Percentiles rank a stretch among this genome's conserved stretches.
These are phyloP conservation scores for Gymnopilus dilepis DNA, from an alignment of 768 basidiomycete genomes.

Conservation along the genomic window DNA sequence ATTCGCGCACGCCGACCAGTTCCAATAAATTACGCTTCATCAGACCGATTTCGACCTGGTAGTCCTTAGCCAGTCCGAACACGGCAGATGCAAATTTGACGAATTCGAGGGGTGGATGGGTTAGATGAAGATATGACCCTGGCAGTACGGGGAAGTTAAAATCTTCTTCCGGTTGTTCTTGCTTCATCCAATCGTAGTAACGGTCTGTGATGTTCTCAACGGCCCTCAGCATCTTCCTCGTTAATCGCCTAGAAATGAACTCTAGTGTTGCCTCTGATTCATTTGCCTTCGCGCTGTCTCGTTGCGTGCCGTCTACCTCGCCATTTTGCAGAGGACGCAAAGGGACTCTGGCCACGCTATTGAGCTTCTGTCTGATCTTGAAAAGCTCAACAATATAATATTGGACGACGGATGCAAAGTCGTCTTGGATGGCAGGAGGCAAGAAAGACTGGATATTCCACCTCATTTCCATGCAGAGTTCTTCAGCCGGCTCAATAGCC, in stretches of 20 bases:
- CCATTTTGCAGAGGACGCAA: conserved; percentile 70
- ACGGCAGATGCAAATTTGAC: conserved; percentile 87
- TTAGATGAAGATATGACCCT: conserved; percentile 80
- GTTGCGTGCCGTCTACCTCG: conserved; percentile 66
- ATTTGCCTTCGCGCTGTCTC: conserved; percentile 67
- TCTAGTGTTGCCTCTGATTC: conserved; percentile 73
- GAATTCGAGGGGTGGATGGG: conserved; percentile 86
- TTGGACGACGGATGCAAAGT: conserved; percentile 76
- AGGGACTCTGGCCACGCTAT: conserved; percentile 67
- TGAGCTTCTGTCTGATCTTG: conserved; percentile 68
- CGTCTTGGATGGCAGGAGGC: conserved; percentile 77
- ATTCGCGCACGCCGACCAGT: conserved; percentile 84
- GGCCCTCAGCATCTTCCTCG: conserved; percentile 75
- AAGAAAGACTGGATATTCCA: conserved; percentile 96
- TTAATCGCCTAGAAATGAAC: conserved; percentile 82
- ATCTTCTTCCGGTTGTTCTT: conserved; percentile 55
- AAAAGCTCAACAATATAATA: conserved; percentile 88
- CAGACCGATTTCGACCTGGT: conserved; percentile 84
- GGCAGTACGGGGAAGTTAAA: conserved; percentile 88
- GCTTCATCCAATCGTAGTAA: conserved; percentile 61
- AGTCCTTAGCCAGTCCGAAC: conserved; percentile 80
- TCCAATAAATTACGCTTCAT: conserved; percentile 91
- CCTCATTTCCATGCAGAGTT: conserved; percentile 77
- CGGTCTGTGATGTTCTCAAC: conserved; percentile 68
- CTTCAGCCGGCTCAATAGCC: conserved; percentile 69